Base-by-base conservation (phyloP, 495 filamentous ascomycete genomes). In the Annulohypoxylon nitens region DNA sequence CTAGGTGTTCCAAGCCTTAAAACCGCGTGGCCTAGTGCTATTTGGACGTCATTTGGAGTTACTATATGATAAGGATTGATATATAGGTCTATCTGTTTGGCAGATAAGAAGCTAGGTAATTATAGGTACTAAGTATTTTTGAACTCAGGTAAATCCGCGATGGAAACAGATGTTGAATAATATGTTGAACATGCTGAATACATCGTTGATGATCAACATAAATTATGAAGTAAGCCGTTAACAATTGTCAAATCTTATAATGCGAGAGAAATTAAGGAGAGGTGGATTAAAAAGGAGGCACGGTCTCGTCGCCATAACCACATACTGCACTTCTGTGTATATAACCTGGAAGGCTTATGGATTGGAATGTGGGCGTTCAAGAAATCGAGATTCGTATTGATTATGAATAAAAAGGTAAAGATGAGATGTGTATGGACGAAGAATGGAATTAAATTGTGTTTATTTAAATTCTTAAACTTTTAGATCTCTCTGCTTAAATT, bases 1-100 rank as follows among this genome's bases (percentile, higher is more conserved):
- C 20, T 36, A 41, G 36, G 25, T 36, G 39, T 60, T 33, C 23
- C 39, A n/a, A n/a, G 43, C 36, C n/a, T 25, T 60, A 59, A 41
- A 16, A 41, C 55, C 20, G 34, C 14, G 39, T n/a, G 10, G 10
- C 34, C 23, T 16, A 20, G 9, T 41, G 9, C 39, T 14, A 16
- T n/a, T 37, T 59, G 0, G 39, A 55, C 43, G 26, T 55, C 51
- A 14, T 50, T 50, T 51, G 48, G 11, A 14, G 10, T 30, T 51
- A 11, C 11, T 18, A 11, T 51, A 18, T 51, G 23, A 51, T 26
- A 51, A 16, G 16, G n/a, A 12, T 47, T 20, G 12, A 47, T 16
- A 20, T 9, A 47, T 47, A n/a, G 1, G 36, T 18, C 18, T 18
- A 6, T 47, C 5, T 39, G 9, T 39, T 39, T 39, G 11, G 36